Conservation (phyloP, 2,329 filamentous ascomycete species). For the Phaeoacremonium minimum region DNA sequence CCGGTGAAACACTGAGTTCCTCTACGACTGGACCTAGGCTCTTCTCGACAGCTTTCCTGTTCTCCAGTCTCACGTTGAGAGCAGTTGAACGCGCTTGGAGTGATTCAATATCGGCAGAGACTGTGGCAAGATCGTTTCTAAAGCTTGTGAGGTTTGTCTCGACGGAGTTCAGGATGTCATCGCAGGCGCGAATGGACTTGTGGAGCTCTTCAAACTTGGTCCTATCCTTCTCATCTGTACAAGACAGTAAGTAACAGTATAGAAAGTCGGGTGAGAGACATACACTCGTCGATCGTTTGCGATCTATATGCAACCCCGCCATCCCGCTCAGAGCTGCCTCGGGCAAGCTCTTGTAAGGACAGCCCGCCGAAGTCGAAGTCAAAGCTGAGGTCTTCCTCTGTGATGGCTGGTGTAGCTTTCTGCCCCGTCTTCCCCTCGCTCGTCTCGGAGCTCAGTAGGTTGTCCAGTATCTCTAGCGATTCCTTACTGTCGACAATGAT, state of each 20-base stretch:
- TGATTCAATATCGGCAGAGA: constrained; percentile 93
- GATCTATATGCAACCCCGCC: constrained; percentile 36
- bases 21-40: constrained; percentile 84
- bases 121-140: constrained; percentile 84
- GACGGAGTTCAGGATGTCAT: constrained; percentile 88
- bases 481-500: constrained; percentile 41
- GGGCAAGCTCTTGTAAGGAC: constrained; percentile 68
- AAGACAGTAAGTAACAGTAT: constrained; percentile 5
- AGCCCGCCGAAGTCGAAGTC: constrained; percentile 76
- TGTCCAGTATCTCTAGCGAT: constrained; percentile 38
- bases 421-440: constrained; percentile 4
- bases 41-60: constrained; percentile 85
- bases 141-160: constrained; percentile 91
- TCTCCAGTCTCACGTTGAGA: constrained; percentile 80
- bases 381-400: constrained; percentile 52
- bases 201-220: constrained; percentile 87
- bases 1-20: constrained; percentile 82
- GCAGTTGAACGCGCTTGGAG: constrained; percentile 81
- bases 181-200: constrained; percentile 82
- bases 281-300: constrained; percentile 71
- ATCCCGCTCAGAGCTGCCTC: constrained; percentile 20
- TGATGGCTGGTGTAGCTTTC: constrained; percentile 21
- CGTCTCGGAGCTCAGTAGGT: constrained; percentile 4
- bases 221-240: constrained; percentile 70
- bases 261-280: constrained; percentile 22